Evolutionary conservation across 1,284 basidiomycete species (phyloP).

Genomic region (Boletus albobrunnescens): DNA sequence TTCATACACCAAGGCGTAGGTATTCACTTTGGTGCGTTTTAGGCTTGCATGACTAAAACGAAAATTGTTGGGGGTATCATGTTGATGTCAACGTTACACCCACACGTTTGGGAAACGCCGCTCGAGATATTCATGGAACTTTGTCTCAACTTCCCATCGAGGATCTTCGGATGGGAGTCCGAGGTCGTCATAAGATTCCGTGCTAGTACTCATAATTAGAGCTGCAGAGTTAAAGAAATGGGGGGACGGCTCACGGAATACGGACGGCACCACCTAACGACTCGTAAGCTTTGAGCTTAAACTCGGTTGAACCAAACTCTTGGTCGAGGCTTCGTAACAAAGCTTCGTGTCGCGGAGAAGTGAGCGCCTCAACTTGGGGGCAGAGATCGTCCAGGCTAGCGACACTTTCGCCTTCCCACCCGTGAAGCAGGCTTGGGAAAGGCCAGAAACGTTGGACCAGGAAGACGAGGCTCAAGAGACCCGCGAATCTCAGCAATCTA

Average conservation of each 20-base stretch:
- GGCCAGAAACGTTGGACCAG: conserved; percentile 7
- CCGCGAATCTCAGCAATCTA: neutral
- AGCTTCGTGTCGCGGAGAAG: conserved; percentile 26
- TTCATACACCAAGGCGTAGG: conserved; percentile 58
- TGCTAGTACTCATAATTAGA: conserved; percentile 18
- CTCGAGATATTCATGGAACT: conserved; percentile 43
- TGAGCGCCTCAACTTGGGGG: conserved; percentile 32
- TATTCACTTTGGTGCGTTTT: conserved; percentile 51
- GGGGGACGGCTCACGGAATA: conserved; percentile 38
- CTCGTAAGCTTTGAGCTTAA: conserved; percentile 39
- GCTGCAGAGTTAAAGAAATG: neutral
- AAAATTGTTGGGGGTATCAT: neutral
- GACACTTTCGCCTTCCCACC: neutral
- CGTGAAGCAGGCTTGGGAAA: neutral
- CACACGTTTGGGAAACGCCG: conserved; percentile 41
- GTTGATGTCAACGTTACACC: conserved; percentile 7
- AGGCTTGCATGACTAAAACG: conserved; percentile 44
- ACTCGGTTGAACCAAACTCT: conserved; percentile 34
- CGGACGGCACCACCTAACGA: conserved; percentile 41
- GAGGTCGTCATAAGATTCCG: conserved; percentile 42
- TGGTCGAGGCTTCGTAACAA: conserved; percentile 36
- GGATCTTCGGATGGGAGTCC: conserved; percentile 40
- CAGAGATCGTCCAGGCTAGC: conserved; percentile 22
- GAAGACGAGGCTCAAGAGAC: conserved; percentile 14
- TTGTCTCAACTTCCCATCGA: conserved; percentile 42